Conservation (phyloP, 352 stramenopile genomes). For the Globisporangium nagaii region DNA sequence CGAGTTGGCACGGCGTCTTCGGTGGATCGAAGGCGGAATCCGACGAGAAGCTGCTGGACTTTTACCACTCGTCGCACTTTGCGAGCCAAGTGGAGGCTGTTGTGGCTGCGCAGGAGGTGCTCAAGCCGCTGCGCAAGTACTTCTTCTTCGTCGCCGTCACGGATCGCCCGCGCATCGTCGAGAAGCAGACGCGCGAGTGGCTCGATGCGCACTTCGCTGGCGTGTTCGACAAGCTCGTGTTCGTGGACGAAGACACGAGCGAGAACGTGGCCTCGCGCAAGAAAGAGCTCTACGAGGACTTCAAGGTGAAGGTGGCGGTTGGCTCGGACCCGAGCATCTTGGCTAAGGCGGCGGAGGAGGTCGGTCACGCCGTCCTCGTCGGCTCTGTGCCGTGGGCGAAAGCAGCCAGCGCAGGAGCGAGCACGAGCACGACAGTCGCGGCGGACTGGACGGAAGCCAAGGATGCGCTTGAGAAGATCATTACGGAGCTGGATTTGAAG, state of each 20-base stretch:
- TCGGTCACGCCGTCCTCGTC: conserved; percentile 33
- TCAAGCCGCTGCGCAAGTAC: conserved; percentile 53
- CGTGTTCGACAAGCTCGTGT: conserved; percentile 73
- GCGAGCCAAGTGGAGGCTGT: conserved; percentile 25
- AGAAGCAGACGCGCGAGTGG: conserved; percentile 74
- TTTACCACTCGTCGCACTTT: conserved; percentile 54
- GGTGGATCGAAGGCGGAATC: conserved; percentile 11
- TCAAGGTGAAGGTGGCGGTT: conserved; percentile 59
- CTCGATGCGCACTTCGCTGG: conserved; percentile 52
- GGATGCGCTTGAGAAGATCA: conserved; percentile 29
- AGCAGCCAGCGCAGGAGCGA: neutral
- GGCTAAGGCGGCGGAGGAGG: conserved; percentile 16
- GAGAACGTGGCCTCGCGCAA: conserved; percentile 41
- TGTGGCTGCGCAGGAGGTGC: conserved; percentile 21
- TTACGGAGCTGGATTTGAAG: conserved; percentile 41
- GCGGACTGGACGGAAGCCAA: conserved; percentile 16
- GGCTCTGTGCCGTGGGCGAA: conserved; percentile 50
- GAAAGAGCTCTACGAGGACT: conserved; percentile 54
- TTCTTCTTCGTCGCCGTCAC: conserved; percentile 64
- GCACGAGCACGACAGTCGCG: neutral
- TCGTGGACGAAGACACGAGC: conserved; percentile 41
- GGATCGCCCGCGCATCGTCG: conserved; percentile 45
- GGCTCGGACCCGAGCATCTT: conserved; percentile 29
- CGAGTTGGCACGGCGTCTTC: conserved; percentile 32
- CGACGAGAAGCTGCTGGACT: conserved; percentile 29